Conservation (phyloP, 345 rosid genomes). For the Syzygium oleosum region DNA sequence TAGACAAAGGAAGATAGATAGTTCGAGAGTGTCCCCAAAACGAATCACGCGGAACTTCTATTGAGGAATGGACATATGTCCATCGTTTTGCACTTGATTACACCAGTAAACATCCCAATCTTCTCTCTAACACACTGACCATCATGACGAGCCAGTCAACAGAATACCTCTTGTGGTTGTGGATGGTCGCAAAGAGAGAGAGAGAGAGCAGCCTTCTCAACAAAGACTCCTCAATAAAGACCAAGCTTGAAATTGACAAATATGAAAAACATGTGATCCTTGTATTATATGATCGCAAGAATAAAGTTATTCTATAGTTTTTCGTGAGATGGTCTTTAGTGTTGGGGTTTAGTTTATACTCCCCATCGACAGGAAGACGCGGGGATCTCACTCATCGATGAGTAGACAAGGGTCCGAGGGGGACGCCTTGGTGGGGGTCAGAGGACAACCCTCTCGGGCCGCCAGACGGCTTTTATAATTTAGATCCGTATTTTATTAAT, state of each 20-base stretch:
- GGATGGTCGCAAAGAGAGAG: background rate
- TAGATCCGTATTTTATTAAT: too few species aligned
- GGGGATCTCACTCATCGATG: too few species aligned
- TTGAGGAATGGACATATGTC: background rate
- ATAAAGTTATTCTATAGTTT: background rate
- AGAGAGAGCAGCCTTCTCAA: background rate
- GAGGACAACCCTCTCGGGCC: too few species aligned
- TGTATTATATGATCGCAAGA: background rate
- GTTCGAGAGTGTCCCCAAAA: background rate
- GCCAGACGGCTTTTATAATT: too few species aligned
- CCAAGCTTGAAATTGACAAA: background rate
- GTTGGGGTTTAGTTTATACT: too few species aligned
- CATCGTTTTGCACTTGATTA: background rate
- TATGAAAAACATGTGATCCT: background rate
- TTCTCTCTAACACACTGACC: background rate
- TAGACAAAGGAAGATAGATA: background rate
- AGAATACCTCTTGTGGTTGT: background rate
- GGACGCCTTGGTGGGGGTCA: too few species aligned
- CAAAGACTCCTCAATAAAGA: background rate
- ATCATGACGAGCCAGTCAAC: background rate
- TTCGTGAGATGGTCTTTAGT: too few species aligned
- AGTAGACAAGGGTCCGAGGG: too few species aligned
- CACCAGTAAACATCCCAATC: background rate
- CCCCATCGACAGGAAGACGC: too few species aligned
- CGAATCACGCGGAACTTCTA: background rate